These are phyloP conservation scores for Tetracladium marchalianum DNA, from an alignment of 495 filamentous ascomycete species.

Conservation along the genomic window DNA sequence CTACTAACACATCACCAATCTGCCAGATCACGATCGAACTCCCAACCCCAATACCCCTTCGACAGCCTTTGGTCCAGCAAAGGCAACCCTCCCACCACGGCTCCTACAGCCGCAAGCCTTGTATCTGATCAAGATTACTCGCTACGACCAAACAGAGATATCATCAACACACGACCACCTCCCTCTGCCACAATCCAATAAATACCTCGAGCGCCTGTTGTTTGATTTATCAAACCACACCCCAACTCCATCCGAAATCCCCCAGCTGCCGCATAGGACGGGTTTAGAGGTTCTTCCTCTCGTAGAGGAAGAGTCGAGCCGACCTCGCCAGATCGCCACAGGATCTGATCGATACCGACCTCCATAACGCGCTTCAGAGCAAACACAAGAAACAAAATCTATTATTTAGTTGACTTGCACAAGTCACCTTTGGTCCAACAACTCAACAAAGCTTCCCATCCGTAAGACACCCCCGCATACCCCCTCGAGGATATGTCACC, in stretches of 20 bases:
- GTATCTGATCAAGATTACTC: conserved; percentile 70
- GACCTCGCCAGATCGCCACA: conserved; percentile 73
- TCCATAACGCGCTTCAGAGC: conserved; percentile 54
- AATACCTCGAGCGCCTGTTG: conserved; percentile 33
- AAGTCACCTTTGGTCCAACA: not conserved
- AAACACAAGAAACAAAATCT: not conserved
- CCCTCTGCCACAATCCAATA: conserved; percentile 42
- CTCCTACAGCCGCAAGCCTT: conserved; percentile 51
- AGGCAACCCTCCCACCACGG: conserved; percentile 61
- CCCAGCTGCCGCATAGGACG: conserved; percentile 99
- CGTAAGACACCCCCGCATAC: conserved; percentile 3
- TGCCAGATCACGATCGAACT: no score
- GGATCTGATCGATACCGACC: conserved; percentile 83
- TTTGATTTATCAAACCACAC: conserved; percentile 48
- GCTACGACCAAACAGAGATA: conserved; percentile 44
- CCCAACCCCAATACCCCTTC: not conserved
- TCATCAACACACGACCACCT: conserved; percentile 47
- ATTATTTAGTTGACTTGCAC: not conserved
- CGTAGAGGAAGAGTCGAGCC: conserved; percentile 85
- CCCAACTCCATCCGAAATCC: conserved; percentile 43
- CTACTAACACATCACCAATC: no score
- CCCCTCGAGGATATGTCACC: conserved; percentile 58
- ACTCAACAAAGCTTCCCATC: not conserved
- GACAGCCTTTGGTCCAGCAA: conserved; percentile 35
- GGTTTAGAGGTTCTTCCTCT: conserved; percentile 95